A percentile compares a stretch with the other conserved stretches of the same genome.
Conservation (phyloP, 768 basidiomycete species). For the Vararia minispora region DNA sequence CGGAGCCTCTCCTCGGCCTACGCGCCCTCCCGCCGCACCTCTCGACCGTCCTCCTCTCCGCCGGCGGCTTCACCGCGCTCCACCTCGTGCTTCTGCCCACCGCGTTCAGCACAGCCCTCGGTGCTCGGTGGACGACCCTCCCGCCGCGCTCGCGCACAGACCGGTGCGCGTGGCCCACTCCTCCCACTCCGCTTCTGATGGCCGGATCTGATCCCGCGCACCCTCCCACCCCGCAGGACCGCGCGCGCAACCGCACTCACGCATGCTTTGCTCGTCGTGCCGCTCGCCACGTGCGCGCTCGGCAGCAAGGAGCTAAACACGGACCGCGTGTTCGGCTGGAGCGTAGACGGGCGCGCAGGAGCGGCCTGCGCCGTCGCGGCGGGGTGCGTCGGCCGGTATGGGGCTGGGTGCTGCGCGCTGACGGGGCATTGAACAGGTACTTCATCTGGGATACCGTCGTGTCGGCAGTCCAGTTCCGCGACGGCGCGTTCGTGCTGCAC, state of each 20-base stretch:
- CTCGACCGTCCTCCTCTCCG: slow-evolving; percentile 40
- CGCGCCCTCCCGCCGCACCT: slow-evolving; percentile 47
- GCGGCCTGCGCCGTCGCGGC: slow-evolving; percentile 55
- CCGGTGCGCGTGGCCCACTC: slow-evolving; percentile 1
- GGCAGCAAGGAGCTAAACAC: slow-evolving; percentile 31
- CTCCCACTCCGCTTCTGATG: neutral
- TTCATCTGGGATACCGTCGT: slow-evolving; percentile 83
- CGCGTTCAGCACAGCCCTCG: slow-evolving; percentile 27
- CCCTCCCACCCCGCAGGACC: slow-evolving; percentile 31
- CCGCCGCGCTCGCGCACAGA: neutral
- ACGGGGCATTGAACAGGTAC: slow-evolving; percentile 30
- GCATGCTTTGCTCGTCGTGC: slow-evolving; percentile 59
- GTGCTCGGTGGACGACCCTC: slow-evolving; percentile 30
- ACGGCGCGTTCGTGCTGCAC: slow-evolving; percentile 69
- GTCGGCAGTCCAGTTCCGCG: slow-evolving; percentile 53
- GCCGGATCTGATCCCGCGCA: slow-evolving; percentile 2
- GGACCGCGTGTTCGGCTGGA: slow-evolving; percentile 76
- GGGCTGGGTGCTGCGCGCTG: neutral
- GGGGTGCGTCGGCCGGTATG: slow-evolving; percentile 35
- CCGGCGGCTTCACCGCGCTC: slow-evolving; percentile 44
- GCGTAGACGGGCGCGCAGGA: slow-evolving; percentile 43
- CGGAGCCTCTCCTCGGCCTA: no score
- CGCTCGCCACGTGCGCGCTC: slow-evolving; percentile 47
- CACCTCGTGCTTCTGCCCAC: slow-evolving; percentile 41
- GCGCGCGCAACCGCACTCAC: slow-evolving; percentile 64